These are phyloP conservation scores for Juncus inflexus DNA, from an alignment of 176 grass and related monocot genomes.

Conservation along the genomic window DNA sequence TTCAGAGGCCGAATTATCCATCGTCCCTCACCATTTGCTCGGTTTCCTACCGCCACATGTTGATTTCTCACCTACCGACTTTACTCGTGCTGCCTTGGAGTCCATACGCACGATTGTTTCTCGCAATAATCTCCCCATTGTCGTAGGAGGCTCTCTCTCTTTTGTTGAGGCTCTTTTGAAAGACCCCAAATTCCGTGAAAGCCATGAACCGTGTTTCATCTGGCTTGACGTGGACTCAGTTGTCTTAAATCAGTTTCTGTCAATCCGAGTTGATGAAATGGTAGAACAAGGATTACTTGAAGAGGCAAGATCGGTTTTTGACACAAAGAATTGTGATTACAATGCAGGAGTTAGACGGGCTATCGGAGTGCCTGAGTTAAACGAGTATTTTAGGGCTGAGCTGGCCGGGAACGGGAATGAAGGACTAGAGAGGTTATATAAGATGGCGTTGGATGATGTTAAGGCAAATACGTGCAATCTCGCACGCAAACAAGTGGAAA, in stretches of 20 bases:
- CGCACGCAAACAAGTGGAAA: constrained; percentile 48
- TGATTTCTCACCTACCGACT: constrained; percentile 53
- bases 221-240: constrained; percentile 66
- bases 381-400: constrained; percentile 43
- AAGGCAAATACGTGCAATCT: constrained; percentile 73
- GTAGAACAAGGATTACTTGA: constrained; percentile 51
- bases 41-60: constrained; percentile 39
- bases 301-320: constrained; percentile 58
- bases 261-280: constrained; percentile 68
- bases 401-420: background rate
- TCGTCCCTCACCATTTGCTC: constrained; percentile 65
- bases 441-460: constrained; percentile 54
- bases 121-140: constrained; percentile 41
- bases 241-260: constrained; percentile 51
- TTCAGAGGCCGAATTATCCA: constrained; percentile 31
- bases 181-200: constrained; percentile 42
- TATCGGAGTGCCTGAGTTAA: constrained; percentile 81
- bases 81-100: constrained; percentile 38
- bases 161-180: constrained; percentile 75
- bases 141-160: constrained; percentile 78
- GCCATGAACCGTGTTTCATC: constrained; percentile 61
- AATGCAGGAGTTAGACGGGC: constrained; percentile 50
- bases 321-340: constrained; percentile 50
- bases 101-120: constrained; percentile 14
- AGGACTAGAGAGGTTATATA: constrained; percentile 34